Percentiles rank a stretch among this genome's conserved stretches.
These are phyloP conservation scores for Penicillium italicum DNA, from an alignment of 2,329 filamentous ascomycete species.

Conservation along the genomic window DNA sequence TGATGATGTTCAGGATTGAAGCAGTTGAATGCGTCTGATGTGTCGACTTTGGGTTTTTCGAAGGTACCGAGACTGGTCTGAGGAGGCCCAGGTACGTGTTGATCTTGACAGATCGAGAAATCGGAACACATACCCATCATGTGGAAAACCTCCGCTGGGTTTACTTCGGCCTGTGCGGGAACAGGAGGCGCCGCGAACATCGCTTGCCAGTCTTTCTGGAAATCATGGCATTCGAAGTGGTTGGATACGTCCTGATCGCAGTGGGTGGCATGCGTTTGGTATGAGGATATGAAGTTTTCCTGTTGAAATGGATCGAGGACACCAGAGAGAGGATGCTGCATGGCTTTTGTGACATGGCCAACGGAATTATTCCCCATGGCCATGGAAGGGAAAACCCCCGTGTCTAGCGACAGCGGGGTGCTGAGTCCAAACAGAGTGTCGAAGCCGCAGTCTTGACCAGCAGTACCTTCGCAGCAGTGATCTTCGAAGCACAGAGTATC, in stretches of 20 bases:
- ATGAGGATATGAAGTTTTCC: slow-evolving; percentile 24
- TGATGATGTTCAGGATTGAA: slow-evolving; percentile 32
- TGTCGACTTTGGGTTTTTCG: slow-evolving; percentile 24
- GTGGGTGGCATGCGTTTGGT: slow-evolving; percentile 22
- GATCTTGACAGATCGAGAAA: slow-evolving; percentile 27
- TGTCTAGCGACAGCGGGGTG: slow-evolving; percentile 29
- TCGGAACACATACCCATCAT: slow-evolving; percentile 37
- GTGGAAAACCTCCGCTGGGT: slow-evolving; percentile 36
- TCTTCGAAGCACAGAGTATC: slow-evolving; percentile 40
- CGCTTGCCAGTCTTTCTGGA: slow-evolving; percentile 29
- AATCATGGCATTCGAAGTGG: slow-evolving; percentile 31
- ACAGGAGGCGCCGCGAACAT: slow-evolving; percentile 22
- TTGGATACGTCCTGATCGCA: slow-evolving; percentile 25
- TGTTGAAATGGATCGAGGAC: slow-evolving; percentile 20
- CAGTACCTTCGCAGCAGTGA: slow-evolving; percentile 31
- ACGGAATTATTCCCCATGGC: slow-evolving; percentile 16
- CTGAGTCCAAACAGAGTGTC: slow-evolving; percentile 35
- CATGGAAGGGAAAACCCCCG: slow-evolving; percentile 26
- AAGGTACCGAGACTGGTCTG: slow-evolving; percentile 13
- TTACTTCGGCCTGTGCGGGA: slow-evolving; percentile 30
- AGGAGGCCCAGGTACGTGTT: slow-evolving; percentile 22
- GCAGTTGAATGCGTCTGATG: slow-evolving; percentile 28
- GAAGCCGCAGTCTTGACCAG: slow-evolving; percentile 27
- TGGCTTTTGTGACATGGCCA: slow-evolving; percentile 21
- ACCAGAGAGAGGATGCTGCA: slow-evolving; percentile 16